phyloP scores from a whole-genome alignment of 139 green algal genomes.

The Chlorella sorokiniana region DNA sequence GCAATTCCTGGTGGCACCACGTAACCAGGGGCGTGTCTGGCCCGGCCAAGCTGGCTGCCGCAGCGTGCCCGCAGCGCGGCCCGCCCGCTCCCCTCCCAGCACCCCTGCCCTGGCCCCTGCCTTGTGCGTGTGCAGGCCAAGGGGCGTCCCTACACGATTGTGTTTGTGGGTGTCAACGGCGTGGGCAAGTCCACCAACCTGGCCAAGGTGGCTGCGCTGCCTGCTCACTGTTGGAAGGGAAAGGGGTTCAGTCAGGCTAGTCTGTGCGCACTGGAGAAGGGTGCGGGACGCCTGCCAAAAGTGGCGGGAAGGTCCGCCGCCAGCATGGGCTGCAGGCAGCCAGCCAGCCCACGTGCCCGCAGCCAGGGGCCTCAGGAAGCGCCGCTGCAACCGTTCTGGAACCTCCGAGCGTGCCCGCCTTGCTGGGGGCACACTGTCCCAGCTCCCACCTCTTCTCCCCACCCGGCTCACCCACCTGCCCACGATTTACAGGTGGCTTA shows the following conservation, averaged over 20 bases:
- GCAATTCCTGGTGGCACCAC: no score
- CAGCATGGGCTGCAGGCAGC: no score
- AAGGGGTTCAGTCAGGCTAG: constrained; percentile 33
- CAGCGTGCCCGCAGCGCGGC: not conserved
- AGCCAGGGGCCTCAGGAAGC: no score
- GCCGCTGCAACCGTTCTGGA: no score
- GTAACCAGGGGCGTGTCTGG: no score
- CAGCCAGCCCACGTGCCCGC: no score
- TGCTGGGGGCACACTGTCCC: no score
- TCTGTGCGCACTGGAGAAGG: no score
- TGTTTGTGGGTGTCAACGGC: constrained; percentile 99
- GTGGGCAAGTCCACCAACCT: constrained; percentile 99
- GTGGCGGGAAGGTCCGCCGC: no score
- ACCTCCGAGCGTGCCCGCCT: no score
- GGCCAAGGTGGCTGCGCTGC: constrained; percentile 97
- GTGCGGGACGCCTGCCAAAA: no score
- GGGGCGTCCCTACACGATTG: constrained; percentile 91
- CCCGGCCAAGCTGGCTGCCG: no score
- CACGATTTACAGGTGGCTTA: constrained; percentile 64
- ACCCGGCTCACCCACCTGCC: not conserved
- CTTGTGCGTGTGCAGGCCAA: constrained; percentile 40
- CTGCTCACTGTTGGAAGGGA: constrained; percentile 77
- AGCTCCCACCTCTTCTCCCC: not conserved
- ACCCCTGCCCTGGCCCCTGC: not conserved
- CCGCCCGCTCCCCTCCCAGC: not conserved